phyloP scores from a whole-genome alignment of 768 basidiomycete genomes.

The Mycena latifolia region DNA sequence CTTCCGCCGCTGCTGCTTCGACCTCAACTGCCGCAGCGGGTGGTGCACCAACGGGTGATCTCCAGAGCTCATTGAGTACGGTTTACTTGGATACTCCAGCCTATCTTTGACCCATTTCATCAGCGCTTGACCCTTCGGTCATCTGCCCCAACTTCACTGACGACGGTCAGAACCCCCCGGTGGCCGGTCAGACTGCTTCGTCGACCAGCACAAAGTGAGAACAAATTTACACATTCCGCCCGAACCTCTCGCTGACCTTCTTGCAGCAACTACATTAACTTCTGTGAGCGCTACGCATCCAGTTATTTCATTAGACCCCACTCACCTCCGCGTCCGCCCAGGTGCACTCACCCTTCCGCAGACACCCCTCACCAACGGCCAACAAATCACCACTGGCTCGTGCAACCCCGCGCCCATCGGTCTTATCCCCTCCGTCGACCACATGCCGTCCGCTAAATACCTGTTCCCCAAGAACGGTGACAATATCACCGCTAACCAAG shows the following conservation, averaged over 20 bases:
- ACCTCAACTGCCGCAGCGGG: no score
- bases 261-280: conserved; percentile 75
- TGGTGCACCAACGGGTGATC: no score
- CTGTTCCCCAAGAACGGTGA: conserved; percentile 54
- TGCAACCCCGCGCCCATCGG: conserved; percentile 69
- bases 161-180: conserved; percentile 60
- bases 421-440: conserved; percentile 53
- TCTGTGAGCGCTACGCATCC: no score
- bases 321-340: no score
- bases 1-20: no score
- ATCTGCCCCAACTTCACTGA: conserved; percentile 60
- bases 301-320: no score
- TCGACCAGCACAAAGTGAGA: conserved; percentile 60
- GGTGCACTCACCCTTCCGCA: conserved; percentile 46
- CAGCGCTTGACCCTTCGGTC: conserved; percentile 38
- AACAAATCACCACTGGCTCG: conserved; percentile 59
- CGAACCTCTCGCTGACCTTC: no score
- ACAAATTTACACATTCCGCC: no score
- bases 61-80: no score
- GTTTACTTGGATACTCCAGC: no score
- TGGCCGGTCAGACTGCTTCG: conserved; percentile 62
- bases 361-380: conserved; percentile 65
- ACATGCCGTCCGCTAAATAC: conserved; percentile 65
- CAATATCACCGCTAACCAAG: conserved; percentile 52
- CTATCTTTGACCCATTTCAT: no score